These are phyloP conservation scores for Herpetospermum pedunculosum DNA, from an alignment of 306 rosid genomes.

Conservation along the genomic window DNA sequence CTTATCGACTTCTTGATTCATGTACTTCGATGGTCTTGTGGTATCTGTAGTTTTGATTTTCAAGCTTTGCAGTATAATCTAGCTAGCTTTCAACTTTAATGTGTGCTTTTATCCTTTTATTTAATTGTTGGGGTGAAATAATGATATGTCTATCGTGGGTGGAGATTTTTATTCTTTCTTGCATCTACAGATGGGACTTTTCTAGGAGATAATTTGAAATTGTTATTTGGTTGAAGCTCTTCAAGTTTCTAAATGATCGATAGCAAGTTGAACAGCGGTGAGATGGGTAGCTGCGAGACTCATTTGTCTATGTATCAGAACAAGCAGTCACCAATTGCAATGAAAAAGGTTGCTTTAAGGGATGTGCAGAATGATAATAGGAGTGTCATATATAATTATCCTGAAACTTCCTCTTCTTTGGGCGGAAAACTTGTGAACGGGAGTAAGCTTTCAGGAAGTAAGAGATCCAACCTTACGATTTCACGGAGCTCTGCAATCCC, in stretches of 20 bases:
- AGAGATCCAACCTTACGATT: conserved; percentile 17
- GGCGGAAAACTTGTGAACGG: conserved; percentile 5
- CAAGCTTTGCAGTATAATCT: neutral
- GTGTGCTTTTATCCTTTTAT: neutral
- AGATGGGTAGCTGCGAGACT: conserved; percentile 7
- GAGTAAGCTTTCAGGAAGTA: conserved; percentile 19
- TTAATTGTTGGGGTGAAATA: neutral
- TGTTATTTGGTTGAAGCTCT: neutral
- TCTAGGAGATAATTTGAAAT: conserved; percentile 1
- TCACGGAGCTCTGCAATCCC: conserved; percentile 11
- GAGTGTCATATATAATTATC: neutral
- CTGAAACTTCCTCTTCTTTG: conserved; percentile 10
- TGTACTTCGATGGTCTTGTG: neutral
- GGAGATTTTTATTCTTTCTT: neutral
- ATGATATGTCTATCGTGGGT: neutral
- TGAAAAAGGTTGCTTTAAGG: conserved; percentile 25
- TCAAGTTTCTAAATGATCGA: conserved; percentile 11
- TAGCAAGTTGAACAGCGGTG: conserved; percentile 6
- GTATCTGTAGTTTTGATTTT: neutral
- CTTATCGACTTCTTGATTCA: neutral
- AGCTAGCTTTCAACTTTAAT: neutral
- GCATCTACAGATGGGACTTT: neutral
- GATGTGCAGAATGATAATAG: conserved; percentile 33
- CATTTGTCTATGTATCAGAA: conserved; percentile 13
- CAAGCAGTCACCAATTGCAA: conserved; percentile 18